These are phyloP conservation scores for Pichia nakasei DNA, from an alignment of 805 yeast genomes.

Conservation along the genomic window DNA sequence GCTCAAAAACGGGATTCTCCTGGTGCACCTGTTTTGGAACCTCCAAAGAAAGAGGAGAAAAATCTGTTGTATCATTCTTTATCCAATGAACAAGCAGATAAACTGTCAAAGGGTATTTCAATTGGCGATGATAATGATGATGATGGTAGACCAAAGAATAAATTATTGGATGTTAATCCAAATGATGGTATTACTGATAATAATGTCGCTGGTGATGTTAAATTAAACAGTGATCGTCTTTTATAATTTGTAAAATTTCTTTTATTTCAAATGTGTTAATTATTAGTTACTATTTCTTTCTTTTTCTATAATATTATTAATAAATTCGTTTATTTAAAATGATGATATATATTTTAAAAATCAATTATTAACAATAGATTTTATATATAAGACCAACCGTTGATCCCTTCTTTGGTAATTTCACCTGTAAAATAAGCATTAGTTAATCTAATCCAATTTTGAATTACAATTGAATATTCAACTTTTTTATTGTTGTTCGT, in stretches of 20 bases:
- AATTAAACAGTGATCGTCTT: constrained; percentile 7
- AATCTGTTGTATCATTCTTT: constrained; percentile 3
- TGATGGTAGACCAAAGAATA: constrained; percentile 1
- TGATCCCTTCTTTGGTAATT: constrained; percentile 17
- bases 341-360: too few relatives aligned
- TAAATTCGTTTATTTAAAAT: too few relatives aligned
- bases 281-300: not conserved
- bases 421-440: constrained; percentile 12
- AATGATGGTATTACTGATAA: not conserved
- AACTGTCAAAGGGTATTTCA: not conserved
- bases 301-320: not conserved
- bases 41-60: not conserved
- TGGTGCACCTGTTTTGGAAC: not conserved
- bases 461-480: constrained; percentile 10
- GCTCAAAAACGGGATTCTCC: not conserved
- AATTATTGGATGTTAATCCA: constrained; percentile 4
- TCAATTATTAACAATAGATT: too few relatives aligned
- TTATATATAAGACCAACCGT: constrained; percentile 23
- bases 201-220: not conserved
- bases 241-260: not conserved
- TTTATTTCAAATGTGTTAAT: not conserved
- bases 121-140: not conserved
- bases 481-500: constrained; percentile 7
- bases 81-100: constrained; percentile 6
- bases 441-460: constrained; percentile 19